Conservation (phyloP, 1,284 basidiomycete genomes). For the Malassezia nana region DNA sequence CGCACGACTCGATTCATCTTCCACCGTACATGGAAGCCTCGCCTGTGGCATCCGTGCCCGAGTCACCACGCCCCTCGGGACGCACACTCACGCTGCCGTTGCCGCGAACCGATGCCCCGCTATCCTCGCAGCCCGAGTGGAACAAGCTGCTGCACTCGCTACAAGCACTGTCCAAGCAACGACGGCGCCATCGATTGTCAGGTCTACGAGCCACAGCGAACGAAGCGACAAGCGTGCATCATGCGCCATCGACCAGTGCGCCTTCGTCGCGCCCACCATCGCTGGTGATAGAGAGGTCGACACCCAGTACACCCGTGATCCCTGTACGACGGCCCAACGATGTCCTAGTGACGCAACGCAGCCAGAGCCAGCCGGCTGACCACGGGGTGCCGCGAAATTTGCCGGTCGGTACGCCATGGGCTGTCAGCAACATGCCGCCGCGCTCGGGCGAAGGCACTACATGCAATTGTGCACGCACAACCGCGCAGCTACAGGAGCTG, state of each 20-base stretch:
- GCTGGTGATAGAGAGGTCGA: not conserved
- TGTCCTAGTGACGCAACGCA: not conserved
- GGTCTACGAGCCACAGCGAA: too few species aligned
- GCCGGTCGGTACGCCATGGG: constrained; percentile 40
- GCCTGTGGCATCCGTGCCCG: constrained; percentile 19
- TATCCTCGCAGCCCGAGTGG: constrained; percentile 4
- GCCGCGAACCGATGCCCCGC: not conserved
- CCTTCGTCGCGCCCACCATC: not conserved
- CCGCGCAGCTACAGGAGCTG: constrained; percentile 35
- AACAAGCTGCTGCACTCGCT: constrained; percentile 25
- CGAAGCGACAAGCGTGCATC: too few species aligned
- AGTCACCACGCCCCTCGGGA: constrained; percentile 14
- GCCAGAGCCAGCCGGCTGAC: not conserved
- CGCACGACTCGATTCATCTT: constrained; percentile 42
- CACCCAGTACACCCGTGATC: constrained; percentile 1
- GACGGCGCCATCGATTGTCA: not conserved
- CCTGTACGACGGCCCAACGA: constrained; percentile 13
- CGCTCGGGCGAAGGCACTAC: constrained; percentile 37
- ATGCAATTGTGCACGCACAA: constrained; percentile 42
- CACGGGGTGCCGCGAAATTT: constrained; percentile 31
- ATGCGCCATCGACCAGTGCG: not conserved
- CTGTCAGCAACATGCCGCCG: constrained; percentile 32
- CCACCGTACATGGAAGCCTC: constrained; percentile 43
- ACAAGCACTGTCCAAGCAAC: constrained; percentile 18
- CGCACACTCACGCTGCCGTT: constrained; percentile 15